Conservation (phyloP, 257 asterid genomes). For the Capsicum chinense region DNA sequence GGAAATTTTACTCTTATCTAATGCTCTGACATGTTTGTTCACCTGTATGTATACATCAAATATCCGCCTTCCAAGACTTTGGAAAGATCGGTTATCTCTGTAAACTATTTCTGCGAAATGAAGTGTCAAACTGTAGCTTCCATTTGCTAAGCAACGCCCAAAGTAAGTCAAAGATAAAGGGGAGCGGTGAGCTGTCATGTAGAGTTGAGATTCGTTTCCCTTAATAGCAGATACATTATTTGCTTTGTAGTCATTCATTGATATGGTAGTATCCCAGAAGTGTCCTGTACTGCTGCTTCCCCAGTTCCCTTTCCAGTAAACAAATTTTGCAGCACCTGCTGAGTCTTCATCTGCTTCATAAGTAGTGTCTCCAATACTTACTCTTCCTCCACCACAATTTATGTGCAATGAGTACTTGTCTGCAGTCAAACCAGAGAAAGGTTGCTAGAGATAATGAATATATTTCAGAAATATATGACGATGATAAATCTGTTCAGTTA, state of each 20-base stretch:
- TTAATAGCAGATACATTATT: conserved; percentile 47
- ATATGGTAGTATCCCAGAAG: conserved; percentile 37
- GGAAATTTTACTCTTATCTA: not conserved
- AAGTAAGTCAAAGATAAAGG: conserved; percentile 63
- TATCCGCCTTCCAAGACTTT: conserved; percentile 64
- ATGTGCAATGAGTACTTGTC: conserved; percentile 54
- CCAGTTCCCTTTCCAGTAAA: conserved; percentile 43
- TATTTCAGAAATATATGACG: not conserved
- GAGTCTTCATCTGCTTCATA: conserved; percentile 51
- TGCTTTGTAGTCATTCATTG: conserved; percentile 36
- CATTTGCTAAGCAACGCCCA: conserved; percentile 68
- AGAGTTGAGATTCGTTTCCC: conserved; percentile 47
- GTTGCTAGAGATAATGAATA: not conserved
- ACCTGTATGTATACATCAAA: conserved; percentile 78
- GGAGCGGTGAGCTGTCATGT: conserved; percentile 55
- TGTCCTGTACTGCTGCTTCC: conserved; percentile 61
- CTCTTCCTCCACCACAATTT: conserved; percentile 57
- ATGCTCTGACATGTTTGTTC: not conserved
- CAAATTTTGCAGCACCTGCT: conserved; percentile 49
- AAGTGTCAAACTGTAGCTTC: conserved; percentile 64
- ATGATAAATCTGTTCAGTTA: not conserved
- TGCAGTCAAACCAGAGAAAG: conserved; percentile 28
- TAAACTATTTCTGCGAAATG: conserved; percentile 65
- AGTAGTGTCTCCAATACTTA: conserved; percentile 35
- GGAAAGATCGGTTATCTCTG: conserved; percentile 53